phyloP scores from a whole-genome alignment of 1,284 basidiomycete genomes.

The Termitomyces sp. region DNA sequence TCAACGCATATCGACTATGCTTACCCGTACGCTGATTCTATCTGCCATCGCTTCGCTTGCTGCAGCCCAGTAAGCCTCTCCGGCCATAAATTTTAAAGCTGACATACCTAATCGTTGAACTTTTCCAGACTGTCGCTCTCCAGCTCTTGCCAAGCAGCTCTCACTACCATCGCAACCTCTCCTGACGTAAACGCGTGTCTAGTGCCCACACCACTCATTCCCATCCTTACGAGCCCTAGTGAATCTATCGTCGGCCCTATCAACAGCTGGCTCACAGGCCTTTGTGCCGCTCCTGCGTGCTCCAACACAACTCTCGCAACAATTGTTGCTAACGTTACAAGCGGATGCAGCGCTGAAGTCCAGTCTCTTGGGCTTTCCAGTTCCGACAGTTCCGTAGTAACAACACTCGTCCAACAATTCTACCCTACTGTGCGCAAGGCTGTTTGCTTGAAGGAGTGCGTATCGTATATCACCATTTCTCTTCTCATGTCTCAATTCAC shows the following conservation, averaged over 20 bases:
- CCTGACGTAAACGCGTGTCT: slow-evolving; percentile 12
- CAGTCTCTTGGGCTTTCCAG: slow-evolving; percentile 4
- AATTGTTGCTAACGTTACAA: slow-evolving; percentile 11
- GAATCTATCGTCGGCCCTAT: slow-evolving; percentile 14
- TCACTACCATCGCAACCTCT: slow-evolving; percentile 11
- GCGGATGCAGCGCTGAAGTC: slow-evolving; percentile 13
- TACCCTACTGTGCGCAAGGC: slow-evolving; percentile 14
- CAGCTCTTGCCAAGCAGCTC: slow-evolving; percentile 9
- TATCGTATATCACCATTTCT: background rate
- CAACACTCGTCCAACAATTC: slow-evolving; percentile 8
- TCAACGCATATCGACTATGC: background rate
- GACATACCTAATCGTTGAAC: background rate
- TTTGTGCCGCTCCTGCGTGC: slow-evolving; percentile 14
- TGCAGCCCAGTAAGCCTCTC: slow-evolving; percentile 12
- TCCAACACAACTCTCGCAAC: slow-evolving; percentile 13
- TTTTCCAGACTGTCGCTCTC: slow-evolving; percentile 11
- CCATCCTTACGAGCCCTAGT: slow-evolving; percentile 6
- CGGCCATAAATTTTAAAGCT: background rate
- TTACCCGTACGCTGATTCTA: slow-evolving; percentile 1
- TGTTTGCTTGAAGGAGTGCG: slow-evolving; percentile 17
- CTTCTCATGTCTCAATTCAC: background rate
- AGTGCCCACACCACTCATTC: slow-evolving; percentile 9
- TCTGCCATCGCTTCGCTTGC: slow-evolving; percentile 12
- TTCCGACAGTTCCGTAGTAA: background rate
- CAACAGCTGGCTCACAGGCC: slow-evolving; percentile 15